phyloP scores from a whole-genome alignment of 495 filamentous ascomycete genomes.

The Hyaloscypha finlandica region DNA sequence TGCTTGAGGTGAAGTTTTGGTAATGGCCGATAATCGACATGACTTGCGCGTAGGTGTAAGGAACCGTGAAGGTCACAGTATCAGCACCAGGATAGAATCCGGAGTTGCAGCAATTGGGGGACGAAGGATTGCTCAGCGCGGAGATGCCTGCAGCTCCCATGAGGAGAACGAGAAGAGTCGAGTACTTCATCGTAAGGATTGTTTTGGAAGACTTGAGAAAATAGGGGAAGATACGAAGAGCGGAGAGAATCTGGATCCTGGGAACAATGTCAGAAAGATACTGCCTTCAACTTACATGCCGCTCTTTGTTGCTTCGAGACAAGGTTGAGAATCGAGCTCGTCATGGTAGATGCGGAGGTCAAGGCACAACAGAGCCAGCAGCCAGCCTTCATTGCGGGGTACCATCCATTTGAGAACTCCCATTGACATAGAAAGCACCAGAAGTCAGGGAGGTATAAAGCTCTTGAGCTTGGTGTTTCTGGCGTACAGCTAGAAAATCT shows the following conservation, averaged over 20 bases:
- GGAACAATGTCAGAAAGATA: background rate
- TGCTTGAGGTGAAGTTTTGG: constrained; percentile 19
- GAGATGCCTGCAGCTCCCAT: background rate
- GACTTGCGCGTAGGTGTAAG: constrained; percentile 22
- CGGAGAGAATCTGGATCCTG: background rate
- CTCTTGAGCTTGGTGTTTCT: no score
- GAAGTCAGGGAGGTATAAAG: no score
- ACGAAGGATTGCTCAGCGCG: constrained; percentile 7
- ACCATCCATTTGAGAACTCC: no score
- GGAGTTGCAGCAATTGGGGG: constrained; percentile 16
- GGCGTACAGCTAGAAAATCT: no score
- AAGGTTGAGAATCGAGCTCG: background rate
- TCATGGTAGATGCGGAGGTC: background rate
- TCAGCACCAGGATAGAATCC: constrained; percentile 14
- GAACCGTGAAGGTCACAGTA: constrained; percentile 14
- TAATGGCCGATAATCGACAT: constrained; percentile 23
- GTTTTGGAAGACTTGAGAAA: background rate
- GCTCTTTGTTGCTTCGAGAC: background rate
- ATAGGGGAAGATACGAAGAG: background rate
- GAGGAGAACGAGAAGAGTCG: background rate
- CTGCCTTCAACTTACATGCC: background rate
- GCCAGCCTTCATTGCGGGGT: no score
- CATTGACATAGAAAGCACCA: no score
- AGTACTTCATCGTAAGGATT: background rate
- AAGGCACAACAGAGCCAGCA: background rate